Evolutionary conservation across 2,329 filamentous ascomycete species (phyloP).

Genomic region (Hirsutella rhossiliensis): DNA sequence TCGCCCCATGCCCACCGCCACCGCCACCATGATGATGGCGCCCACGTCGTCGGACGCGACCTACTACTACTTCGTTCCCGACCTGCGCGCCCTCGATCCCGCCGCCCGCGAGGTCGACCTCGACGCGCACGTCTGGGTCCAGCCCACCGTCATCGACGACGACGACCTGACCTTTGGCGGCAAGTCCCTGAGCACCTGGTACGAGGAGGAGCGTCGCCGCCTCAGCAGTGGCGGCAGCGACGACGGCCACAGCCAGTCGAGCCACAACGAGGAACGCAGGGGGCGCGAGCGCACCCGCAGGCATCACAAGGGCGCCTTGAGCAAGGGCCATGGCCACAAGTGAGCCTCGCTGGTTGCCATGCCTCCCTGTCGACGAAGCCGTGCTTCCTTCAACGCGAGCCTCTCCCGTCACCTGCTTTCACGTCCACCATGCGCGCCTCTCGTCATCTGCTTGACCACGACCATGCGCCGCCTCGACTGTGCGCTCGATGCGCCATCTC

Average conservation of each 20-base stretch:
- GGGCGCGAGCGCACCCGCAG: conserved; percentile 15
- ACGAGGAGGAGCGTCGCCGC: conserved; percentile 35
- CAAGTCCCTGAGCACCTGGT: conserved; percentile 46
- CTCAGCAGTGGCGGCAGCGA: conserved; percentile 23
- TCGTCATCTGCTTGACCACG: too few relatives aligned
- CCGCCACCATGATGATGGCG: too few relatives aligned
- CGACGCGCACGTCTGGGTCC: conserved; percentile 31
- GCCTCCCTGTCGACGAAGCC: neutral
- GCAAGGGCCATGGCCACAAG: conserved; percentile 14
- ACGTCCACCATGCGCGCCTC: too few relatives aligned
- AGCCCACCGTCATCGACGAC: conserved; percentile 46
- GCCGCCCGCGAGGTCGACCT: conserved; percentile 18
- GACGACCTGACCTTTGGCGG: conserved; percentile 49
- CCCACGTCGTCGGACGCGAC: conserved; percentile 9
- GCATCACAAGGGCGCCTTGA: conserved; percentile 2
- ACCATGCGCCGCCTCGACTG: too few relatives aligned
- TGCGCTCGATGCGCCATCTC: too few relatives aligned
- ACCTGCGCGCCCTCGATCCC: conserved; percentile 19
- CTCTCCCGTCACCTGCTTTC: too few relatives aligned
- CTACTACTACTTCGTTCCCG: conserved; percentile 18
- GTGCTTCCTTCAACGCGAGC: too few relatives aligned
- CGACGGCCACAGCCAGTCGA: conserved; percentile 19
- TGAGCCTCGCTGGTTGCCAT: conserved; percentile 6
- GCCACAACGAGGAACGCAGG: conserved; percentile 9
- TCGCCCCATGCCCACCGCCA: too few relatives aligned